Evolutionary conservation across 805 yeast genomes (phyloP).

Genomic region (Wickerhamiella azymoides): DNA sequence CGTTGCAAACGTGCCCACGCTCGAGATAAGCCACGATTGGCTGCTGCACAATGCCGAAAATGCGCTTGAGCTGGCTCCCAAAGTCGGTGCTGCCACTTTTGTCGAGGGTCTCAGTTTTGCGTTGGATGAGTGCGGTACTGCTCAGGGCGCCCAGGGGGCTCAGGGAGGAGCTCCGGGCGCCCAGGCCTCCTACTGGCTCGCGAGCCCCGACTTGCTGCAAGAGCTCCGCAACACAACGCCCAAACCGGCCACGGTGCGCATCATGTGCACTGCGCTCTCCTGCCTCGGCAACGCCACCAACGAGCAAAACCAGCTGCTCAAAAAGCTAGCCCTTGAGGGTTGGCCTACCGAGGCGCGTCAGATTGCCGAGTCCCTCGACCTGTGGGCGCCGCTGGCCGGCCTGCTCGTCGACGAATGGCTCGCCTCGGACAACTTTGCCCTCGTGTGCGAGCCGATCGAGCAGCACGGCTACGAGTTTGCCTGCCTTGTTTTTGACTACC

Average conservation of each 20-base stretch:
- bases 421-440: not conserved
- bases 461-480: constrained; percentile 3
- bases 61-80: not conserved
- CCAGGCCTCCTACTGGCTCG: constrained; percentile 4
- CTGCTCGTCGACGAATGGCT: constrained; percentile 2
- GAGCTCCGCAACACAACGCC: not conserved
- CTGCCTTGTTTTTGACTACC: constrained; percentile 3
- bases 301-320: constrained; percentile 1
- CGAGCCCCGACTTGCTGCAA: not conserved
- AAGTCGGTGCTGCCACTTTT: not conserved
- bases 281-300: not conserved
- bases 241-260: not conserved
- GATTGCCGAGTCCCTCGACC: not conserved
- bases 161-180: too few species aligned
- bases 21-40: not conserved
- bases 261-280: constrained; percentile 1
- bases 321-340: constrained; percentile 1
- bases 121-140: not conserved
- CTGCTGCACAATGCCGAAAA: not conserved
- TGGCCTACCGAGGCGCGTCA: not conserved
- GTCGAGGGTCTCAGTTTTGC: not conserved
- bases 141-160: not conserved
- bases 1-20: not conserved
- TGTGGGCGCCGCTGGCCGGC: constrained; percentile 1
- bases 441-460: not conserved